Conservation (phyloP, 129 eudicot genomes). For the Oenanthe sinensis region DNA sequence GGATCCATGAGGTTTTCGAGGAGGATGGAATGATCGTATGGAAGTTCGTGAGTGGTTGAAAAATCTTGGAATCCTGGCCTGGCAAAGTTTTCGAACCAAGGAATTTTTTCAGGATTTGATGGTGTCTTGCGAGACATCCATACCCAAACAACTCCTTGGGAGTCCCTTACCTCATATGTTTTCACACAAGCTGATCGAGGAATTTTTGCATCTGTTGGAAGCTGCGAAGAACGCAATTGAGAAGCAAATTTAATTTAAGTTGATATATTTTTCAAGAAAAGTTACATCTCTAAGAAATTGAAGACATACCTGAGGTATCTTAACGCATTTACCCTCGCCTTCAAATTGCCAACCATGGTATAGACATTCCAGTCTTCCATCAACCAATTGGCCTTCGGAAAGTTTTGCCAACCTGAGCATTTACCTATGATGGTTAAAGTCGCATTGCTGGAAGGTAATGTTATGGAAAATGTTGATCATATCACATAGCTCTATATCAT, state of each 20-base stretch:
- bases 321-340: conserved; percentile 88
- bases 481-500: neutral
- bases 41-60: conserved; percentile 88
- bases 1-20: conserved; percentile 98
- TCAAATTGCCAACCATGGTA: conserved; percentile 99
- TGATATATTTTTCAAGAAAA: neutral
- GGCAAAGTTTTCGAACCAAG: conserved; percentile 82
- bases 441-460: neutral
- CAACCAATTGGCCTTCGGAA: conserved; percentile 86
- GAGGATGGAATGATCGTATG: conserved; percentile 90
- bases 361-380: conserved; percentile 85
- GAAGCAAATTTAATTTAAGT: neutral
- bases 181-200: conserved; percentile 79
- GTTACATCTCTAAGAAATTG: neutral
- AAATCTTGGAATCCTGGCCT: conserved; percentile 65
- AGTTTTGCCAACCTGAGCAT: conserved; percentile 80
- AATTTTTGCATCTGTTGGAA: conserved; percentile 66
- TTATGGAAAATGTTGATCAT: neutral
- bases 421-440: neutral
- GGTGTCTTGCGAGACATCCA: conserved; percentile 92
- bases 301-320: conserved; percentile 81
- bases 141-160: conserved; percentile 93
- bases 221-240: conserved; percentile 31
- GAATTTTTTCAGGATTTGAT: conserved; percentile 61
- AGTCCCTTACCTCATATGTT: conserved; percentile 68